phyloP scores from a whole-genome alignment of 78 protist species.

The Dictyostelium capitatum region DNA sequence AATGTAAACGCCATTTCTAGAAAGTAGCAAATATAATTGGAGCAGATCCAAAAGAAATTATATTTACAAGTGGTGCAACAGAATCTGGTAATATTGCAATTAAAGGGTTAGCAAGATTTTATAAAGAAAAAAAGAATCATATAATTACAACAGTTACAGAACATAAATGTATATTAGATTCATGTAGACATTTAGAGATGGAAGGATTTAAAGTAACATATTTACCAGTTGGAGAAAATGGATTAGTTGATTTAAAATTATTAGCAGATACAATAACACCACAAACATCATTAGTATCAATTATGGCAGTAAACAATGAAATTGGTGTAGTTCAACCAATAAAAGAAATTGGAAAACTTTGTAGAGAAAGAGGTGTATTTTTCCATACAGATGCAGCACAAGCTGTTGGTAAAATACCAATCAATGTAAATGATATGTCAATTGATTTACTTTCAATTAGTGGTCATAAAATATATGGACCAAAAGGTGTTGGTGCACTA shows the following conservation, averaged over 20 bases:
- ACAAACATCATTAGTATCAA: slow-evolving; percentile 96
- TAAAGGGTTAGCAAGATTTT: slow-evolving; percentile 97
- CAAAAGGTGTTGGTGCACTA: slow-evolving; percentile 98
- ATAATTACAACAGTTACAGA: slow-evolving; percentile 95
- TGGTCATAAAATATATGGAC: slow-evolving; percentile 98
- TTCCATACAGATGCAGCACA: slow-evolving; percentile 99
- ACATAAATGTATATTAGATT: slow-evolving; percentile 98
- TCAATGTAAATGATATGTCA: slow-evolving; percentile 95
- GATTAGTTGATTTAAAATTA: slow-evolving; percentile 89
- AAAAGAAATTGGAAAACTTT: slow-evolving; percentile 95
- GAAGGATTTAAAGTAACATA: slow-evolving; percentile 94
- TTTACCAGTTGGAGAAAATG: slow-evolving; percentile 92
- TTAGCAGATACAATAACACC: slow-evolving; percentile 88
- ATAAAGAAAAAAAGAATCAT: slow-evolving; percentile 94
- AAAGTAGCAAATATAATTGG: slow-evolving; percentile 90
- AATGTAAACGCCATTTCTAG: too few species aligned
- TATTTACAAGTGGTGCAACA: slow-evolving; percentile 99
- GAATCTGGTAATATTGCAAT: slow-evolving; percentile 98
- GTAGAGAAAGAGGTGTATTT: slow-evolving; percentile 86
- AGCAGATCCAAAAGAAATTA: slow-evolving; percentile 95
- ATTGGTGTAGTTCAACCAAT: slow-evolving; percentile 98
- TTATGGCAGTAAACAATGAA: slow-evolving; percentile 99
- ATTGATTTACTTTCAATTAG: slow-evolving; percentile 94
- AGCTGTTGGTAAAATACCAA: slow-evolving; percentile 98
- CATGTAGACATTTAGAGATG: slow-evolving; percentile 95